A percentile compares a stretch with the other conserved stretches of the same genome.
These are phyloP conservation scores for Solanum tarapatanum DNA, from an alignment of 257 asterid genomes.

Conservation along the genomic window DNA sequence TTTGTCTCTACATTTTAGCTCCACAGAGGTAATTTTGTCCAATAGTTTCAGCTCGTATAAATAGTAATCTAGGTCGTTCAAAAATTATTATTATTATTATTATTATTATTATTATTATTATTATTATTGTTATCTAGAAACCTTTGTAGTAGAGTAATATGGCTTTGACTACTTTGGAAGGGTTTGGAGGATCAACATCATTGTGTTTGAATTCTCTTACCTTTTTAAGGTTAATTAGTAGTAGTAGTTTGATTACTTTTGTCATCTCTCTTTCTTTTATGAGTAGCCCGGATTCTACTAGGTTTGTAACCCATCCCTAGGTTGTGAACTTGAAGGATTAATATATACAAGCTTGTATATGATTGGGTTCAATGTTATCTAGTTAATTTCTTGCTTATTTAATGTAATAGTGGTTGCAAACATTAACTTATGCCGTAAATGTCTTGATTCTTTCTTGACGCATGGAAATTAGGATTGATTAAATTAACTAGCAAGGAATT, in stretches of 20 bases:
- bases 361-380: not conserved
- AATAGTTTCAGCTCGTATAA: not conserved
- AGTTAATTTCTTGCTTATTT: not conserved
- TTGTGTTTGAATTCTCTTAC: not conserved
- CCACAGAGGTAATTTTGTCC: not conserved
- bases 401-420: not conserved
- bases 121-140: not conserved
- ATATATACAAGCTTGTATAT: not conserved
- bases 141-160: not conserved
- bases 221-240: not conserved
- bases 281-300: not conserved
- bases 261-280: not conserved
- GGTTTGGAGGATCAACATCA: not conserved
- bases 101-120: not conserved
- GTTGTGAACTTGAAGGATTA: not conserved
- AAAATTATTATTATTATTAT: not conserved
- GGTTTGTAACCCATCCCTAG: not conserved
- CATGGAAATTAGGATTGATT: not conserved
- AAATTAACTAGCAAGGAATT: not conserved
- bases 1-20: not conserved
- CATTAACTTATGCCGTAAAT: not conserved
- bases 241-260: not conserved
- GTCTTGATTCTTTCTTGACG: not conserved
- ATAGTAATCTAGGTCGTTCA: not conserved
- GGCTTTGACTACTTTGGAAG: not conserved